phyloP scores from a whole-genome alignment of 1,284 basidiomycete species.

The Ustilago trichophora region DNA sequence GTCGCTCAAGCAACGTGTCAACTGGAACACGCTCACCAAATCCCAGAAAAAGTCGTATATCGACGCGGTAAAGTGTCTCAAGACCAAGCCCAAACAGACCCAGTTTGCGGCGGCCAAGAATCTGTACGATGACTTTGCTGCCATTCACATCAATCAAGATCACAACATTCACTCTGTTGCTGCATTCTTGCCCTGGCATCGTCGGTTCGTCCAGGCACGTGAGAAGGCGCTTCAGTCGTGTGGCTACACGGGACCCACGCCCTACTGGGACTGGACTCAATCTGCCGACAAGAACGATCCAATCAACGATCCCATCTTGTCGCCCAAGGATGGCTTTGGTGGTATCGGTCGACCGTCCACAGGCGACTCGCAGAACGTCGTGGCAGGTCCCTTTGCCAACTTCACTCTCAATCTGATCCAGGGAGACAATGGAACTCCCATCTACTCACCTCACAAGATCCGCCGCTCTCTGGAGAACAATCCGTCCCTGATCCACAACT shows the following conservation, averaged over 20 bases:
- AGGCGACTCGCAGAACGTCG: too few relatives aligned
- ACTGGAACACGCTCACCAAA: conserved; percentile 5
- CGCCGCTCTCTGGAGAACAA: background rate
- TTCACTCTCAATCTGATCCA: conserved; percentile 4
- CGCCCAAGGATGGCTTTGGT: conserved; percentile 3
- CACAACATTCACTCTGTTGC: conserved; percentile 9
- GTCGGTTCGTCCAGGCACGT: conserved; percentile 14
- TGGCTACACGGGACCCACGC: conserved; percentile 7
- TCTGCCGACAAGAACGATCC: conserved; percentile 7
- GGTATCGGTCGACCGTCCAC: too few relatives aligned
- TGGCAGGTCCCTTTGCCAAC: conserved; percentile 6
- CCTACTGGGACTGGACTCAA: conserved; percentile 22
- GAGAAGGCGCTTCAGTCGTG: conserved; percentile 10
- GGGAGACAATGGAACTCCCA: background rate
- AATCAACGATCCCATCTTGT: conserved; percentile 2
- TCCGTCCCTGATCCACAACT: background rate
- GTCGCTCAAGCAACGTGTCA: conserved; percentile 8
- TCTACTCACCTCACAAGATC: background rate
- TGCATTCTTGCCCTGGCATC: conserved; percentile 20
- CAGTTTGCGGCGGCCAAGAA: conserved; percentile 1
- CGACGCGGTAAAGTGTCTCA: conserved; percentile 14
- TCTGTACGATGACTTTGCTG: conserved; percentile 12
- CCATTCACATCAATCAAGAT: conserved; percentile 13
- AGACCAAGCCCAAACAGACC: conserved; percentile 4
- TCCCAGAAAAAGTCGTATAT: conserved; percentile 11